phyloP scores from a whole-genome alignment of 768 basidiomycete genomes.

The Mycena filopes region DNA sequence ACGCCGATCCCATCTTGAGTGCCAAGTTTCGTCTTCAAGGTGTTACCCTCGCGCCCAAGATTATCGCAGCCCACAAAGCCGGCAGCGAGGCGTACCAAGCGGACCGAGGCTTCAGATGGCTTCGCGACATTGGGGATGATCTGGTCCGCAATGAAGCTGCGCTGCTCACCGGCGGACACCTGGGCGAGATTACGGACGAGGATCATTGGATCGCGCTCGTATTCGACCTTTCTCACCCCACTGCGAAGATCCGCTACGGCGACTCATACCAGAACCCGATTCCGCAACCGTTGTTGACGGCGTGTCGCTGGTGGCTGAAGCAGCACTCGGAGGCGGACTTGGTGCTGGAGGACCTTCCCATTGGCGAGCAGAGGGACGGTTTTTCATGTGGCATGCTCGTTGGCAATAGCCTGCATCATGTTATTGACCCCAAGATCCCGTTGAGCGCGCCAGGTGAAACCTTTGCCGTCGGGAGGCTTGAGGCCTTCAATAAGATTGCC shows the following conservation, averaged over 20 bases:
- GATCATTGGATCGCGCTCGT: conserved; percentile 8
- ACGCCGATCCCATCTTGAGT: background rate
- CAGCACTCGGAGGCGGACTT: background rate
- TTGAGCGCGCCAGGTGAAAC: no score
- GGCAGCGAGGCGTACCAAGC: conserved; percentile 7
- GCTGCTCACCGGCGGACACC: conserved; percentile 1
- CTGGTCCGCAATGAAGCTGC: background rate
- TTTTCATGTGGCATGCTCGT: conserved; percentile 22
- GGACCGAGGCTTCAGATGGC: background rate
- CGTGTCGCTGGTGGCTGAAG: no score
- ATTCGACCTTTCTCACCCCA: background rate
- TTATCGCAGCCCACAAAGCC: no score
- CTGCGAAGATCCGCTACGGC: background rate
- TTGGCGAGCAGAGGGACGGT: conserved; percentile 1
- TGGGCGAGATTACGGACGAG: no score
- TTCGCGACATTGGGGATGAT: conserved; percentile 6
- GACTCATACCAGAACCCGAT: no score
- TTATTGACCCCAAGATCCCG: background rate
- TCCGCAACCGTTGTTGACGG: no score
- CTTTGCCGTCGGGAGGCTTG: background rate
- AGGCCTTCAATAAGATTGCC: background rate
- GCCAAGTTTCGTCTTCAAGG: conserved; percentile 2
- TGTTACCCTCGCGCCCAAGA: background rate
- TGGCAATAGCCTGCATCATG: conserved; percentile 5
- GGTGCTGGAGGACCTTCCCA: background rate